Evolutionary conservation across 2,329 filamentous ascomycete species (phyloP).

Genomic region (Talaromyces verruculosus): DNA sequence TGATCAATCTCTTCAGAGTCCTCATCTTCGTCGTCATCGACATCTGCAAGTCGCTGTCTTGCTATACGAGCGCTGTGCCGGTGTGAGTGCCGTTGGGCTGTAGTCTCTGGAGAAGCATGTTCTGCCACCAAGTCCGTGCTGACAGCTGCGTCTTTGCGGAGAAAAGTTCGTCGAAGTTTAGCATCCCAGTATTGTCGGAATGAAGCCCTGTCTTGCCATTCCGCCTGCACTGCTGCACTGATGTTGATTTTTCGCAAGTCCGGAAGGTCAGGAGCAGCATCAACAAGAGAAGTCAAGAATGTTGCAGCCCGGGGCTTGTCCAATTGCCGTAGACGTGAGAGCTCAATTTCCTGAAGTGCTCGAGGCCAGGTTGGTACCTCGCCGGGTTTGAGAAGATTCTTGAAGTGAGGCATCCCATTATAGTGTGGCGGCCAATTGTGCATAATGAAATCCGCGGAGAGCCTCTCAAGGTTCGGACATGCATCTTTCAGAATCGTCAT

Average conservation of each 20-base stretch:
- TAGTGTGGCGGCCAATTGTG: conserved; percentile 67
- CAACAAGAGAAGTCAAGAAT: conserved; percentile 76
- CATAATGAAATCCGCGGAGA: conserved; percentile 78
- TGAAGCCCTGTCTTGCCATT: conserved; percentile 77
- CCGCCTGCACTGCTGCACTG: conserved; percentile 73
- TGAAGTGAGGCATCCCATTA: conserved; percentile 74
- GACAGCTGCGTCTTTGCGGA: conserved; percentile 33
- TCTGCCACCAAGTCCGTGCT: neutral
- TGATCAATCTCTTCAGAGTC: conserved; percentile 14
- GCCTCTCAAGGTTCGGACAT: conserved; percentile 68
- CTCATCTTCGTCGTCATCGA: conserved; percentile 27
- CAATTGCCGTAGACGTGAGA: conserved; percentile 77
- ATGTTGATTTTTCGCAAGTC: conserved; percentile 69
- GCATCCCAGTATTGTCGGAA: conserved; percentile 76
- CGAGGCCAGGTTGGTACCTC: conserved; percentile 77
- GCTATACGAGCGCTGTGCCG: conserved; percentile 44
- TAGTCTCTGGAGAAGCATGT: neutral
- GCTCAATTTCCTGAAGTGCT: conserved; percentile 67
- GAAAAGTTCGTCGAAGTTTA: conserved; percentile 59
- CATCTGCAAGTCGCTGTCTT: conserved; percentile 29
- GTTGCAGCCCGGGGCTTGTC: conserved; percentile 66
- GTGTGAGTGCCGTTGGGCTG: conserved; percentile 30
- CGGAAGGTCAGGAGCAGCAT: conserved; percentile 65
- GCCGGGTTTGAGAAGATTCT: conserved; percentile 56
- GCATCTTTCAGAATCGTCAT: conserved; percentile 62